Conservation (phyloP, 306 rosid species). For the Fagus crenata region DNA sequence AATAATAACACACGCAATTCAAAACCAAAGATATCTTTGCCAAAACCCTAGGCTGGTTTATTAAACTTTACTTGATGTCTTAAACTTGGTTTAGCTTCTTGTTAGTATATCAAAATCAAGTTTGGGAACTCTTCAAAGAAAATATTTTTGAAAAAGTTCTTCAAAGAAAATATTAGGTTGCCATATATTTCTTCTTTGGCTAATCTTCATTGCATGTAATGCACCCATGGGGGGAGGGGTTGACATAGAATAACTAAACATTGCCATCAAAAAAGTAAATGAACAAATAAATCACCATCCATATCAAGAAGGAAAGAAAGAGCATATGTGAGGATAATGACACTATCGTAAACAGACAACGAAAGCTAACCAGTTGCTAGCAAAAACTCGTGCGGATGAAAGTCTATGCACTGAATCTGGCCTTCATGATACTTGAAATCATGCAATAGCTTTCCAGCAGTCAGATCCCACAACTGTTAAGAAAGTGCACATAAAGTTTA, state of each 20-base stretch:
- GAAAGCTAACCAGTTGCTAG: slow-evolving; percentile 85
- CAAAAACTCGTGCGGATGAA: slow-evolving; percentile 95
- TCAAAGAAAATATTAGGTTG: not conserved
- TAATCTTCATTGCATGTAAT: too few species aligned
- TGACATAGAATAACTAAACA: too few species aligned
- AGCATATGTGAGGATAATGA: not conserved
- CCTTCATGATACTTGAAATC: slow-evolving; percentile 96
- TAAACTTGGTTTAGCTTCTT: not conserved
- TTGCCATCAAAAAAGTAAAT: not conserved
- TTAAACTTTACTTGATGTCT: too few species aligned
- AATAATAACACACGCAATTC: not conserved
- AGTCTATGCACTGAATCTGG: slow-evolving; percentile 94
- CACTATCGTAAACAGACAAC: slow-evolving; percentile 14
- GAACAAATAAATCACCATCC: not conserved
- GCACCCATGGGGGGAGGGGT: too few species aligned
- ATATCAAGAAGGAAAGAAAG: not conserved
- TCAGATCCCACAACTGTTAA: slow-evolving; percentile 93
- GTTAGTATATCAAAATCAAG: not conserved
- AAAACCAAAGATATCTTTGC: not conserved
- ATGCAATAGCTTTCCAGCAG: slow-evolving; percentile 94
- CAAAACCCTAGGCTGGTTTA: not conserved
- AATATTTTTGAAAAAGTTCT: not conserved
- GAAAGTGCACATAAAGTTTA: slow-evolving; percentile 17
- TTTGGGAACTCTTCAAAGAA: not conserved
- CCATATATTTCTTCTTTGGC: not conserved